A percentile compares a stretch with the other conserved stretches of the same genome.
These are phyloP conservation scores for Candida ponderosae DNA, from an alignment of 805 yeast genomes.

Conservation along the genomic window DNA sequence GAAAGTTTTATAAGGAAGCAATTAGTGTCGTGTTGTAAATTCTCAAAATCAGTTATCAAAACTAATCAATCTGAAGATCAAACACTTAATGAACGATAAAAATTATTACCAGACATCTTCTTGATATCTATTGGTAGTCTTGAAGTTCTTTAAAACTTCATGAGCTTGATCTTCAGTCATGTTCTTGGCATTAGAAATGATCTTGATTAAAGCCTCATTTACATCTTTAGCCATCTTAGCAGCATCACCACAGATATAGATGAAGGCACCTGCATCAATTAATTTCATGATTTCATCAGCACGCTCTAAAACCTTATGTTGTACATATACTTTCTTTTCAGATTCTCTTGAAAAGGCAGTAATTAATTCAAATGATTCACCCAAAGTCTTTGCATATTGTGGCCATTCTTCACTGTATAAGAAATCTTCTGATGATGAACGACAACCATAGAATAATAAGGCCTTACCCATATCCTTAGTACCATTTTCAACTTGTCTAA, in stretches of 20 bases:
- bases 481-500: slow-evolving; percentile 38
- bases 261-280: slow-evolving; percentile 71
- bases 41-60: no score
- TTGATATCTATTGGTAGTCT: slow-evolving; percentile 83
- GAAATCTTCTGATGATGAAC: slow-evolving; percentile 73
- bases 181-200: slow-evolving; percentile 57
- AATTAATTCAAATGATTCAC: slow-evolving; percentile 53
- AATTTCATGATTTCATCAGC: slow-evolving; percentile 30
- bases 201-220: slow-evolving; percentile 54
- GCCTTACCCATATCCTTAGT: slow-evolving; percentile 60
- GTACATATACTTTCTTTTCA: slow-evolving; percentile 68
- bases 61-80: no score
- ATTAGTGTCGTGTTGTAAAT: no score
- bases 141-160: slow-evolving; percentile 69
- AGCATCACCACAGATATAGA: slow-evolving; percentile 98
- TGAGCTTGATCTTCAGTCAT: slow-evolving; percentile 61
- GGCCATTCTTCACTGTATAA: slow-evolving; percentile 89
- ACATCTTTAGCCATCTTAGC: slow-evolving; percentile 94
- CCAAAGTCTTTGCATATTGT: slow-evolving; percentile 50
- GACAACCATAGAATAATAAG: slow-evolving; percentile 80
- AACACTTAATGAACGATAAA: slow-evolving; percentile 1
- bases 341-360: slow-evolving; percentile 86
- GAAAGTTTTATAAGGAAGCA: no score
- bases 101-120: slow-evolving; percentile 87
- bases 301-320: slow-evolving; percentile 58